These are phyloP conservation scores for Naganishia sp. DNA, from an alignment of 1,284 basidiomycete species.

Conservation along the genomic window DNA sequence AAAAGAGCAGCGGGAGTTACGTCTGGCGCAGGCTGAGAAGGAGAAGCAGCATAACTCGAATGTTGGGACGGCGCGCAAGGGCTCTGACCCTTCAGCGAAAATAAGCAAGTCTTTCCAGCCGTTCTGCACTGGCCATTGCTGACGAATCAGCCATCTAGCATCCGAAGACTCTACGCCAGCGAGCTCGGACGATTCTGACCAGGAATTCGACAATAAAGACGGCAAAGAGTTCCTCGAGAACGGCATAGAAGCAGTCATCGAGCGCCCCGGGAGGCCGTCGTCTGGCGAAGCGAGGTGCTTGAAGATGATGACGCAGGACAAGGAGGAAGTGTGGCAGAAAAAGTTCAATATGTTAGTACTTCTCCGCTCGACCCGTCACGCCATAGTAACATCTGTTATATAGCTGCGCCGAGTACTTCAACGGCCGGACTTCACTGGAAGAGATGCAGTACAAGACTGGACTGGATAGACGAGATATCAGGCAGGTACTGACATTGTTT, in stretches of 20 bases:
- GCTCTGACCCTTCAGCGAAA: constrained; percentile 8
- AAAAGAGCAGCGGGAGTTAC: constrained; percentile 2
- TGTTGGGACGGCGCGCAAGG: neutral
- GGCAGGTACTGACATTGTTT: constrained; percentile 27
- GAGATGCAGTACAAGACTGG: constrained; percentile 52
- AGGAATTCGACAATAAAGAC: constrained; percentile 27
- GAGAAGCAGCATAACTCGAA: constrained; percentile 1
- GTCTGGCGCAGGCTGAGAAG: constrained; percentile 2
- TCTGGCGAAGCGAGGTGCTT: constrained; percentile 29
- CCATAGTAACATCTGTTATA: neutral
- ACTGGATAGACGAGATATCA: constrained; percentile 42
- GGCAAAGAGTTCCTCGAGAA: constrained; percentile 29
- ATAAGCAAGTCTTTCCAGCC: too few relatives aligned
- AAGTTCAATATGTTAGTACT: constrained; percentile 24
- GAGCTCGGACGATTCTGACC: constrained; percentile 25
- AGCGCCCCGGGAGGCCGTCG: constrained; percentile 29
- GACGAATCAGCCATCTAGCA: too few relatives aligned
- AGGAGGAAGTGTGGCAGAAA: constrained; percentile 24
- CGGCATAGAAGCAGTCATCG: constrained; percentile 30
- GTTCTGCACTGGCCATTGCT: too few relatives aligned
- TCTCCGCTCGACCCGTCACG: neutral
- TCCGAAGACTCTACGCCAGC: neutral
- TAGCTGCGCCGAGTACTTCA: constrained; percentile 42
- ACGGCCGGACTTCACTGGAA: constrained; percentile 50
- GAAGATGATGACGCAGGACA: constrained; percentile 30